Percentiles rank a stretch among this genome's conserved stretches.
phyloP scores from a whole-genome alignment of 768 basidiomycete genomes.

The Podaxis pistillaris region DNA sequence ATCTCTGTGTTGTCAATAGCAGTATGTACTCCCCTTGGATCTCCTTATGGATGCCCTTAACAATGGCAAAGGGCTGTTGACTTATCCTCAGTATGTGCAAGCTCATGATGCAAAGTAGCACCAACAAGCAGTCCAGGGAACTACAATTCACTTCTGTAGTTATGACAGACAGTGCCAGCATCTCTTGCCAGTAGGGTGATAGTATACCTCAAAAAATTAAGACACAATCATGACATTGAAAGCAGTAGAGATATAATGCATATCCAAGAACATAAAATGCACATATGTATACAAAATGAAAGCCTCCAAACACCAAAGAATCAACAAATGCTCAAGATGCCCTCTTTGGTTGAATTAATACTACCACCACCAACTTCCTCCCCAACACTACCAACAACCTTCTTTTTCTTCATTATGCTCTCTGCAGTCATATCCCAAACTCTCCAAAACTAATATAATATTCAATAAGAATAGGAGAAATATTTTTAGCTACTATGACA shows the following conservation, averaged over 20 bases:
- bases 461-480: too few species aligned
- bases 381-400: slow-evolving; percentile 30
- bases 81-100: slow-evolving; percentile 18
- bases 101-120: background rate
- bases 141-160: background rate
- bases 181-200: background rate
- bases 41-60: background rate
- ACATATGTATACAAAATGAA: background rate
- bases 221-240: background rate
- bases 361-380: slow-evolving; percentile 38
- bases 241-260: background rate
- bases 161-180: background rate
- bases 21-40: slow-evolving; percentile 1
- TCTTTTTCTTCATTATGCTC: slow-evolving; percentile 49
- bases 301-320: background rate
- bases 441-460: slow-evolving; percentile 71
- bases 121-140: background rate
- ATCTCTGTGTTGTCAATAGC: slow-evolving; percentile 16
- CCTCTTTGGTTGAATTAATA: slow-evolving; percentile 47
- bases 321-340: slow-evolving; percentile 46
- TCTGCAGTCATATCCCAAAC: slow-evolving; percentile 66
- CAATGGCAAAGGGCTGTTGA: slow-evolving; percentile 14
- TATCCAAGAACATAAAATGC: background rate
- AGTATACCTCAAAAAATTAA: background rate
- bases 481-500: too few species aligned